A percentile compares a stretch with the other conserved stretches of the same genome.
Evolutionary conservation across 441 rosid species (phyloP).

Genomic region (Gossypium lobatum): DNA sequence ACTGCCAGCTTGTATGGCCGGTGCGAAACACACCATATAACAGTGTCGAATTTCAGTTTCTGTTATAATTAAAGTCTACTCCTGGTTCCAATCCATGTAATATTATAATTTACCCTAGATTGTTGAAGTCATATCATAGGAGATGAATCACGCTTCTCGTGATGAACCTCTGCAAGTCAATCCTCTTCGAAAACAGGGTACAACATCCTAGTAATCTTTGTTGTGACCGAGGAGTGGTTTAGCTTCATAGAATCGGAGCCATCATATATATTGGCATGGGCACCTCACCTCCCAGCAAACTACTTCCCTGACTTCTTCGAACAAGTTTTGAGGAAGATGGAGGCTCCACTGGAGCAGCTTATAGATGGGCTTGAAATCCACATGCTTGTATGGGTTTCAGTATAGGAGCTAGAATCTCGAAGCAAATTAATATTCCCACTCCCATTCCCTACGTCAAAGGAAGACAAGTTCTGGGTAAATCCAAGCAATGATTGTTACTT

Average conservation of each 20-base stretch:
- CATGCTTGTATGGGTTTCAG: slow-evolving; percentile 15
- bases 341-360: slow-evolving; percentile 17
- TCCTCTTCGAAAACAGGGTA: slow-evolving; percentile 10
- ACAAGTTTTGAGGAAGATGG: slow-evolving; percentile 23
- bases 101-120: too few species aligned
- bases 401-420: slow-evolving; percentile 35
- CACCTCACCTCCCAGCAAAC: slow-evolving; percentile 11
- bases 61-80: too few species aligned
- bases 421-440: slow-evolving; percentile 21
- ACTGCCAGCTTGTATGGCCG: too few species aligned
- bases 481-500: not conserved
- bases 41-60: too few species aligned
- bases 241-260: slow-evolving; percentile 6
- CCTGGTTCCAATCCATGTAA: too few species aligned
- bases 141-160: slow-evolving; percentile 5
- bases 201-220: slow-evolving; percentile 11
- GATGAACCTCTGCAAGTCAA: slow-evolving; percentile 21
- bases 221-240: slow-evolving; percentile 16
- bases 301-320: slow-evolving; percentile 21
- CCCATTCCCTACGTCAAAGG: slow-evolving; percentile 27
- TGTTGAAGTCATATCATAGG: too few species aligned
- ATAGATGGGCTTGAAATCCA: slow-evolving; percentile 13
- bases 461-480: not conserved
- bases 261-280: slow-evolving; percentile 3
- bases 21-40: too few species aligned